Base-by-base conservation (phyloP, 78 protist genomes). In the Guillardia theta region DNA sequence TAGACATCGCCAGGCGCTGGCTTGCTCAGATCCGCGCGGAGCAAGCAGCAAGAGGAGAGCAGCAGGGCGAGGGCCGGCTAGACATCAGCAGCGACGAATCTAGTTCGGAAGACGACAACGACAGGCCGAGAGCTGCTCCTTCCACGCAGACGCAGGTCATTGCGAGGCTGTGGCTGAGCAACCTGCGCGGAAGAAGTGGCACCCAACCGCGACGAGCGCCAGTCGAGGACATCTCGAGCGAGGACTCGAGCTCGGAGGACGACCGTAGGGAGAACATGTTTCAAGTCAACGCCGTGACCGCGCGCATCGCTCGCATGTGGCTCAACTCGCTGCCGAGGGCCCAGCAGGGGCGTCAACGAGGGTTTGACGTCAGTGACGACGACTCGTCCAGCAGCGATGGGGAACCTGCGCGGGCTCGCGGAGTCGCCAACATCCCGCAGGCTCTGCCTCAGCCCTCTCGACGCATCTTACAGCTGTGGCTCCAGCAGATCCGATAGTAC, bases 31-130 rank as follows among this genome's bases (percentile, higher is more conserved):
- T 58, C 3, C 2, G 70, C 4, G 70, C 39, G 27, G 70, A 58
- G 3, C 4, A 58, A 3, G 70, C 70, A 27, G 70, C 39, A 24
- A 30, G 27, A 24, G 70, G 6, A 3, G 70, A 30, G 4, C 21
- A 58, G 70, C 70, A 58, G 27, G 70, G 70, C 2, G 70, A 6
- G 70, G 70, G 6, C 39, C 70, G 70, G 21, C 70, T 27, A 58
- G 70, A 58, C 70, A 58, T 58, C 70, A 58, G 70, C 70, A 58
- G 70, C 27, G 70, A 58, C 70, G 70, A 58, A n/a, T n/a, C n/a
- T 30, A 58, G 70, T 6, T 58, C 70, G 2, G 70, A 58, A 30
- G 21, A 24, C 4, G 70, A 58, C 39, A 58, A 30, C 21, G 70
- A 58, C 6, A 30, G 27, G 70, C 70, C 70, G 4, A 24, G 27